phyloP scores from a whole-genome alignment of 208 protist genomes.

The Wallacemonas sp. region DNA sequence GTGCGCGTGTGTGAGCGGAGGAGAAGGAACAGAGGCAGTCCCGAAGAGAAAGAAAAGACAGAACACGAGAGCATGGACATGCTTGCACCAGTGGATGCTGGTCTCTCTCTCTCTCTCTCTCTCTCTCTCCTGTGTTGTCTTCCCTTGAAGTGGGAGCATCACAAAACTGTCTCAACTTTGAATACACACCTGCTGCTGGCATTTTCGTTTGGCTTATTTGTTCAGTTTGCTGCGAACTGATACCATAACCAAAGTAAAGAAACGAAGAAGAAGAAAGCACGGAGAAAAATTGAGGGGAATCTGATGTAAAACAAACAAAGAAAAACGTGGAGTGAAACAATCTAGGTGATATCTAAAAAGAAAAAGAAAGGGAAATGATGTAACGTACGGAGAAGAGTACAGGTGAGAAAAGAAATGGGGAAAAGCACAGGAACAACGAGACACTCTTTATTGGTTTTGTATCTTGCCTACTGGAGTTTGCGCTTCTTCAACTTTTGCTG shows the following conservation, averaged over 20 bases:
- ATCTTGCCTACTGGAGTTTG: neutral
- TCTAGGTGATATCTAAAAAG: conserved; percentile 7
- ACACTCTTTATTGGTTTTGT: too few relatives aligned
- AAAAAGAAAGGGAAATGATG: neutral
- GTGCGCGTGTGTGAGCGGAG: too few relatives aligned
- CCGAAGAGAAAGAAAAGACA: too few relatives aligned
- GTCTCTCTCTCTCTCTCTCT: too few relatives aligned
- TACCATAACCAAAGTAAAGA: conserved; percentile 12
- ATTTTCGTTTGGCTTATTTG: neutral
- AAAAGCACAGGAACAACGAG: too few relatives aligned
- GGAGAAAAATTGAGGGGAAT: conserved; percentile 1
- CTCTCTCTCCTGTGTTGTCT: too few relatives aligned
- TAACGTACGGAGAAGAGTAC: conserved; percentile 14
- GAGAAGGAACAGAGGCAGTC: too few relatives aligned
- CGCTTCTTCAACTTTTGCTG: conserved; percentile 10
- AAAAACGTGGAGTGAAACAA: neutral
- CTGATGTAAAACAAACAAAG: conserved; percentile 11
- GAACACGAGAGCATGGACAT: too few relatives aligned
- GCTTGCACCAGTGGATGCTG: too few relatives aligned
- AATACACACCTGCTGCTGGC: neutral
- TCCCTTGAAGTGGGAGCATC: too few relatives aligned
- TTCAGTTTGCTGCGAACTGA: too few relatives aligned
- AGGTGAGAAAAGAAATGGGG: neutral
- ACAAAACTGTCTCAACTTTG: neutral
- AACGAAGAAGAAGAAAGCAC: conserved; percentile 25